Evolutionary conservation across 495 filamentous ascomycete species (phyloP).

Genomic region (Penicillium soppii): DNA sequence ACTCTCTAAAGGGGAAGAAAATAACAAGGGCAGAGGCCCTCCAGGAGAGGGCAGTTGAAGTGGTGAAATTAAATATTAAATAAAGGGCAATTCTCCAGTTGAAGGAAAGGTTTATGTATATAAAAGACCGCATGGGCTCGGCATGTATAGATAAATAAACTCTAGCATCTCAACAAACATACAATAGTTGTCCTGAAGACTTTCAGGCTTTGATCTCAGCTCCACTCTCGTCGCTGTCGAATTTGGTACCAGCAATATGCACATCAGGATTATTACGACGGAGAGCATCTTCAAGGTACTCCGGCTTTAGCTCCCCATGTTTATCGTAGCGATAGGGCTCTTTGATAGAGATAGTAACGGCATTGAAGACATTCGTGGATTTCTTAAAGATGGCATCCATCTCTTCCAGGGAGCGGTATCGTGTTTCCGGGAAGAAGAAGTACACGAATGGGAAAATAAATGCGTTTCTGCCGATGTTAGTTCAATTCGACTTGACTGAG

Average conservation of each 20-base stretch:
- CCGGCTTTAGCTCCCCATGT: constrained; percentile 56
- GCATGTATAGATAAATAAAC: too few species aligned
- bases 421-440: constrained; percentile 73
- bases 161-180: background rate
- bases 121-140: too few species aligned
- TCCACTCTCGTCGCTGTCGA: constrained; percentile 44
- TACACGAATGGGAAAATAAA: constrained; percentile 39
- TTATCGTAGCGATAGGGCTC: constrained; percentile 67
- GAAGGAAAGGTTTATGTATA: too few species aligned
- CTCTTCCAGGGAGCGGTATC: constrained; percentile 67
- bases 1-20: too few species aligned
- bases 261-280: constrained; percentile 7
- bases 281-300: constrained; percentile 28
- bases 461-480: constrained; percentile 14
- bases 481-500: too few species aligned
- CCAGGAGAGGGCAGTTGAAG: too few species aligned
- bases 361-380: constrained; percentile 47
- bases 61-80: too few species aligned
- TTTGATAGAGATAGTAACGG: constrained; percentile 57
- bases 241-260: constrained; percentile 18
- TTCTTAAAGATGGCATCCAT: constrained; percentile 75
- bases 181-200: too few species aligned
- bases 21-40: too few species aligned
- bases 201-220: background rate
- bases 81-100: too few species aligned